Percentiles rank a stretch among this genome's conserved stretches.
These are phyloP conservation scores for Cryphonectria parasitica DNA, from an alignment of 2,329 filamentous ascomycete genomes.

Conservation along the genomic window DNA sequence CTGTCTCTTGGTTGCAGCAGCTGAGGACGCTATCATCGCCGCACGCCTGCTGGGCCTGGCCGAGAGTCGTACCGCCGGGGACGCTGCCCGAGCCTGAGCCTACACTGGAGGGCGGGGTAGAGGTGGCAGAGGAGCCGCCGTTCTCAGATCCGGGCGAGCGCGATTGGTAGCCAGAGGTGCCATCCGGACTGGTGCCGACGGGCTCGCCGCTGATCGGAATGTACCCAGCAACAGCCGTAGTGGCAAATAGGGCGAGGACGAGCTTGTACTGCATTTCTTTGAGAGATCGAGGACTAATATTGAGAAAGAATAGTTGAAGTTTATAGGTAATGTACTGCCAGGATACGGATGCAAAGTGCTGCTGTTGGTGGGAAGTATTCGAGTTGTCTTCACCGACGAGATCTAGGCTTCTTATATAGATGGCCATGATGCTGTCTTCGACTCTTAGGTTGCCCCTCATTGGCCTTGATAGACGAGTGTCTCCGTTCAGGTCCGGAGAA, in stretches of 20 bases:
- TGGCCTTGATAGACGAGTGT: not conserved
- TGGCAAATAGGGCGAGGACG: not conserved
- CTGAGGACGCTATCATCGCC: not conserved
- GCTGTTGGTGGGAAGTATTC: not conserved
- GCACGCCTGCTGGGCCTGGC: slow-evolving; percentile 1
- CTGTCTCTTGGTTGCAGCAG: slow-evolving; percentile 10
- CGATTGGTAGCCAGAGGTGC: not conserved
- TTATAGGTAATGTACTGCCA: not conserved
- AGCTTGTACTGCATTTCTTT: slow-evolving; percentile 7
- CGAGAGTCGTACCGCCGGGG: not conserved
- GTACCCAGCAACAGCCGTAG: slow-evolving; percentile 6
- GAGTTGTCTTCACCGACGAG: not conserved
- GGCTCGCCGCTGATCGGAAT: not conserved
- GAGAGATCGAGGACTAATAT: not conserved
- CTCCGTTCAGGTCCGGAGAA: not conserved
- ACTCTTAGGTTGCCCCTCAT: not conserved
- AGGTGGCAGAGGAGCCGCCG: not conserved
- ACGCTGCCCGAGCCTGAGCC: not conserved
- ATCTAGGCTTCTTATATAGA: not conserved
- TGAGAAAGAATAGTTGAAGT: not conserved
- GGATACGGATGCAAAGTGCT: not conserved
- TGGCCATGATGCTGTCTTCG: not conserved
- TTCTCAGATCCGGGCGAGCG: not conserved
- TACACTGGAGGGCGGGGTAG: not conserved
- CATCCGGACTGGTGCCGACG: not conserved